These are phyloP conservation scores for Hypoxylon sp. DNA, from an alignment of 2,329 filamentous ascomycete genomes.

Conservation along the genomic window DNA sequence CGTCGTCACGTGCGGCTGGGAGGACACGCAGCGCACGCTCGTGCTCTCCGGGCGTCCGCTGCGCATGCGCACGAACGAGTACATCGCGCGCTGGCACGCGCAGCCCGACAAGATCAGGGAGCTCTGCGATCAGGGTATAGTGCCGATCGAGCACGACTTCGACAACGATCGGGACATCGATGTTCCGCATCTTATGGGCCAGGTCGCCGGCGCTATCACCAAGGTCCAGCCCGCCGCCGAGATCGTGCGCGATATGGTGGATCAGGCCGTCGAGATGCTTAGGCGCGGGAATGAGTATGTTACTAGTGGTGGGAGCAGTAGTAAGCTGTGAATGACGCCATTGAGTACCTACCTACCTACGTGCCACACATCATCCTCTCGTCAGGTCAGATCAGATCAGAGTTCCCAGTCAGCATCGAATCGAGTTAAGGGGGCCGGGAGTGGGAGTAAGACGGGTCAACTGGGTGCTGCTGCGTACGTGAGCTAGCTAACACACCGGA, in stretches of 20 bases:
- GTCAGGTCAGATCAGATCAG: no score
- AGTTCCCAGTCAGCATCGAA: no score
- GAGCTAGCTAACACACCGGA: slow-evolving; percentile 5
- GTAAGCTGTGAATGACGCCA: slow-evolving; percentile 57
- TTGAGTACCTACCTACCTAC: no score
- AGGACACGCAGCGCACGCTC: slow-evolving; percentile 83
- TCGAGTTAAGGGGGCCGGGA: no score
- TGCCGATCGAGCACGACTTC: slow-evolving; percentile 84
- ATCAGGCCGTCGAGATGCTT: slow-evolving; percentile 74
- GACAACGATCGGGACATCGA: slow-evolving; percentile 84
- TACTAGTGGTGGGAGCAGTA: slow-evolving; percentile 41
- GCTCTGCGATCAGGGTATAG: slow-evolving; percentile 78
- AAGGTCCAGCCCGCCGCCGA: slow-evolving; percentile 81
- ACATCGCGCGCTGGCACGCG: slow-evolving; percentile 82
- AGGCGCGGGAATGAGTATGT: slow-evolving; percentile 70
- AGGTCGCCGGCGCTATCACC: slow-evolving; percentile 81
- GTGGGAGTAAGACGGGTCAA: no score
- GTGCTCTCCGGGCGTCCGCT: slow-evolving; percentile 84
- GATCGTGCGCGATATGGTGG: slow-evolving; percentile 92
- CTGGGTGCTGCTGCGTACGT: no score
- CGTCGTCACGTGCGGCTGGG: slow-evolving; percentile 80
- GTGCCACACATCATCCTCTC: no score
- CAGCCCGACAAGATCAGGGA: slow-evolving; percentile 77
- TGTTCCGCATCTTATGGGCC: slow-evolving; percentile 90
- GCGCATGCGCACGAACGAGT: slow-evolving; percentile 82